These are phyloP conservation scores for Rhodamnia argentea DNA, from an alignment of 345 rosid genomes.

Conservation along the genomic window DNA sequence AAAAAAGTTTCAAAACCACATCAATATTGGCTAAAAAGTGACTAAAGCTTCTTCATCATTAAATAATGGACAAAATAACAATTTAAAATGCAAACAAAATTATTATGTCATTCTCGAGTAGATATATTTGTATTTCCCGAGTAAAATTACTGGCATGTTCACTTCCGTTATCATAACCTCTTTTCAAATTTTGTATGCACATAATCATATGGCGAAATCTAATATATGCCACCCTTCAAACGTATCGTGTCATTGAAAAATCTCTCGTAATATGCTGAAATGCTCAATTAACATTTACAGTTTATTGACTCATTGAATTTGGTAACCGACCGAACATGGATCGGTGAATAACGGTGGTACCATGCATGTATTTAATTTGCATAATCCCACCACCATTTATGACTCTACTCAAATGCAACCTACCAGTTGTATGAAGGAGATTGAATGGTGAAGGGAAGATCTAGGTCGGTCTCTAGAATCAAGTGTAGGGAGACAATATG, in stretches of 20 bases:
- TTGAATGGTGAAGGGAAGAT: too few relatives aligned
- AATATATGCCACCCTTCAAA: rapidly evolving
- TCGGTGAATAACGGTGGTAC: neutral
- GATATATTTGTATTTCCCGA: too few relatives aligned
- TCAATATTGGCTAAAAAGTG: neutral
- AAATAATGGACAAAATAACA: neutral
- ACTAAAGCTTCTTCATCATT: neutral
- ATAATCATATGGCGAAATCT: neutral
- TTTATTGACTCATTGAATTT: neutral
- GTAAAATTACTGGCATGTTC: too few relatives aligned
- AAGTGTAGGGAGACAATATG: too few relatives aligned
- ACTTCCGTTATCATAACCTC: neutral
- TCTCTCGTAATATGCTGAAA: neutral
- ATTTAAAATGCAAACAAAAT: too few relatives aligned
- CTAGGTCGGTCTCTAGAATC: too few relatives aligned
- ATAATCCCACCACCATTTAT: neutral
- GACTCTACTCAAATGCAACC: too few relatives aligned
- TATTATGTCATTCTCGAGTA: too few relatives aligned
- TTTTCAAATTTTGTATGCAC: neutral
- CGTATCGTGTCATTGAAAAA: neutral
- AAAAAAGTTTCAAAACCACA: too few relatives aligned
- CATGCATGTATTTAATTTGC: neutral
- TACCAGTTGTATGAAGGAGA: too few relatives aligned
- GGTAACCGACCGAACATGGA: rapidly evolving
- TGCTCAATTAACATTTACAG: rapidly evolving